Conservation (phyloP, 345 rosid genomes). For the Isatis tinctoria region DNA sequence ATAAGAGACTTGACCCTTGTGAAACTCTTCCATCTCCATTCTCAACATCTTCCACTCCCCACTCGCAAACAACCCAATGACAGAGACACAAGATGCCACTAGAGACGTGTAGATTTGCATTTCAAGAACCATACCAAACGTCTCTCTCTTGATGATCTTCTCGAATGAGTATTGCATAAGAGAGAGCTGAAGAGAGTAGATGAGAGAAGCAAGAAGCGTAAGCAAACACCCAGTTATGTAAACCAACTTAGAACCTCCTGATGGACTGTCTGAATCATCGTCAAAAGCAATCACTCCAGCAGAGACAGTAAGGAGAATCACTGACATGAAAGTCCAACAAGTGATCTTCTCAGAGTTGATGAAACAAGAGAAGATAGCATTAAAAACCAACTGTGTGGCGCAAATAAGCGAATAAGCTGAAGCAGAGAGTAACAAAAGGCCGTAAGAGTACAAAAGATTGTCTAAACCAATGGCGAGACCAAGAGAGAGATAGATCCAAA, state of each 20-base stretch:
- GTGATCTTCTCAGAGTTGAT: slow-evolving; percentile 80
- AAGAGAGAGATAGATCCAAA: slow-evolving; percentile 47
- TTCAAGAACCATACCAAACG: slow-evolving; percentile 33
- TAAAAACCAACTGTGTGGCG: slow-evolving; percentile 72
- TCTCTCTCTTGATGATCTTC: slow-evolving; percentile 39
- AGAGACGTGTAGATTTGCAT: slow-evolving; percentile 53
- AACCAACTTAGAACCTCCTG: slow-evolving; percentile 35
- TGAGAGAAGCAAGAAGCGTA: slow-evolving; percentile 61
- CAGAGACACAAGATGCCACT: slow-evolving; percentile 29
- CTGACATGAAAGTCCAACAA: slow-evolving; percentile 47
- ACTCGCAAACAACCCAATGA: slow-evolving; percentile 36
- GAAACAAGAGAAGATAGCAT: slow-evolving; percentile 68
- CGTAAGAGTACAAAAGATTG: slow-evolving; percentile 61
- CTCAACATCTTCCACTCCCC: slow-evolving; percentile 33
- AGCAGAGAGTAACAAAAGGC: slow-evolving; percentile 67
- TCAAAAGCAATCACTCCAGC: slow-evolving; percentile 62
- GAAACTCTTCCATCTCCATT: slow-evolving; percentile 35
- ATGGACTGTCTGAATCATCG: slow-evolving; percentile 50
- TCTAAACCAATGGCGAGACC: slow-evolving; percentile 63
- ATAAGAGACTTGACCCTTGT: slow-evolving; percentile 25
- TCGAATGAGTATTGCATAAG: slow-evolving; percentile 75
- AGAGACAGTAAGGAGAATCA: slow-evolving; percentile 63
- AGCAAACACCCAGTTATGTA: slow-evolving; percentile 46
- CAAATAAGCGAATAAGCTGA: slow-evolving; percentile 81
- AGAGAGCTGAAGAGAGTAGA: slow-evolving; percentile 79